Percentiles rank a stretch among this genome's conserved stretches.
Evolutionary conservation across 2,329 filamentous ascomycete genomes (phyloP).

Genomic region (Neonectria ditissima): DNA sequence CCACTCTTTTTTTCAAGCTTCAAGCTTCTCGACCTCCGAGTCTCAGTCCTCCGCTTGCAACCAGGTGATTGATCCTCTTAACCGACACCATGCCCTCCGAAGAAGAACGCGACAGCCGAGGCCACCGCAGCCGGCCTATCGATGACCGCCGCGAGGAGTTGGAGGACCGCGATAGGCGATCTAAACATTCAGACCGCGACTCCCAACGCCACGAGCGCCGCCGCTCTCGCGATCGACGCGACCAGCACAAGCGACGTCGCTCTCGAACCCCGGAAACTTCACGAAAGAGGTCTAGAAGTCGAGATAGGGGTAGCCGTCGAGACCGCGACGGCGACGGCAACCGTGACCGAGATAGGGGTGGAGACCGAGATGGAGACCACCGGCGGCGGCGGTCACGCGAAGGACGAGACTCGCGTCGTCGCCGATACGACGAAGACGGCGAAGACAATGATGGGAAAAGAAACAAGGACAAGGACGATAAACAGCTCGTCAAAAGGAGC

Average conservation of each 20-base stretch:
- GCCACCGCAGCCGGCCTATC: conserved; percentile 35
- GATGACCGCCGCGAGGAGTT: conserved; percentile 31
- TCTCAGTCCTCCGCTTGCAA: background rate
- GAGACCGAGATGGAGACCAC: conserved; percentile 37
- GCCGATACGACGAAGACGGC: conserved; percentile 38
- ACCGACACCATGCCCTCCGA: conserved; percentile 43
- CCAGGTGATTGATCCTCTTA: background rate
- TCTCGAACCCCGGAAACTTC: conserved; percentile 49
- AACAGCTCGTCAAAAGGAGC: conserved; percentile 38
- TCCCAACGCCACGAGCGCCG: conserved; percentile 43
- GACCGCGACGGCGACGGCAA: conserved; percentile 28
- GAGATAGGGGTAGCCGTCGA: conserved; percentile 40
- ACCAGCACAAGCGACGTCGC: conserved; percentile 46
- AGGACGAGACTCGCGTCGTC: conserved; percentile 42
- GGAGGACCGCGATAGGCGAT: conserved; percentile 37
- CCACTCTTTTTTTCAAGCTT: conserved; percentile 21
- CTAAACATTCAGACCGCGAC: conserved; percentile 40
- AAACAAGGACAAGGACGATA: conserved; percentile 34
- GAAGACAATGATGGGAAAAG: conserved; percentile 28
- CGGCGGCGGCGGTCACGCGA: conserved; percentile 50
- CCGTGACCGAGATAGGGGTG: conserved; percentile 31
- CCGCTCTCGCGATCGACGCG: conserved; percentile 45
- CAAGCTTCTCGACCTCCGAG: conserved; percentile 9
- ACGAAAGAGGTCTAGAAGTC: conserved; percentile 42
- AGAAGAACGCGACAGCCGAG: conserved; percentile 37